Conservation (phyloP, 2,329 filamentous ascomycete genomes). For the Fonsecaea erecta region DNA sequence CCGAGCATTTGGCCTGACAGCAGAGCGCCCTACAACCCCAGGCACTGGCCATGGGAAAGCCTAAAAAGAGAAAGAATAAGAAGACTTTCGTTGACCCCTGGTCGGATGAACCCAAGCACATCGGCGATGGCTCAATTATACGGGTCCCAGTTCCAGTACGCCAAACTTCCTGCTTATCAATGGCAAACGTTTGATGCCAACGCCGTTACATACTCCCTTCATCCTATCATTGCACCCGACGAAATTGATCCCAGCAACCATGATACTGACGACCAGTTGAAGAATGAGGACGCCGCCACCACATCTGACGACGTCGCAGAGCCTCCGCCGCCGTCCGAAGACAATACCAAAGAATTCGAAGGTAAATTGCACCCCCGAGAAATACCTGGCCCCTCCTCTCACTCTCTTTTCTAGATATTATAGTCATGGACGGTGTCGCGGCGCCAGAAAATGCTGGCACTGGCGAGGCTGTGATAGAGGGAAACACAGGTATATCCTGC, state of each 20-base stretch:
- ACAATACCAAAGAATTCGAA: conserved; percentile 21
- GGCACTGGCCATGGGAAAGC: conserved; percentile 46
- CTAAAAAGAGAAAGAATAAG: conserved; percentile 45
- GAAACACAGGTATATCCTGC: conserved; percentile 16
- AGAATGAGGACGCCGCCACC: conserved; percentile 25
- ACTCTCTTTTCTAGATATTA: not conserved
- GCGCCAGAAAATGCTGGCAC: not conserved
- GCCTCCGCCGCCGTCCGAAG: conserved; percentile 5
- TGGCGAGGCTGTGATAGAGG: not conserved
- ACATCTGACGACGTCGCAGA: conserved; percentile 10
- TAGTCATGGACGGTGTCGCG: not conserved
- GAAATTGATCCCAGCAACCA: conserved; percentile 26
- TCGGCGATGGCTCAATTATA: conserved; percentile 44
- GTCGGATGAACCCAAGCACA: conserved; percentile 41
- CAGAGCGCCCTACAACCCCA: conserved; percentile 30
- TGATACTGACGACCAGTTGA: conserved; percentile 33
- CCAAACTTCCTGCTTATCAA: conserved; percentile 48
- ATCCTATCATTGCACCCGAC: conserved; percentile 38
- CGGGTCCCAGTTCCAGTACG: conserved; percentile 52
- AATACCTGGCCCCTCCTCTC: not conserved
- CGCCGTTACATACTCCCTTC: conserved; percentile 47
- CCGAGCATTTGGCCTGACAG: conserved; percentile 19
- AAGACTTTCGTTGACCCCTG: conserved; percentile 42
- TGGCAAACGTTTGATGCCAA: conserved; percentile 51
- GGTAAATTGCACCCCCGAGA: conserved; percentile 14